phyloP scores from a whole-genome alignment of 768 basidiomycete genomes.

The Phaeotremella skinneri region DNA sequence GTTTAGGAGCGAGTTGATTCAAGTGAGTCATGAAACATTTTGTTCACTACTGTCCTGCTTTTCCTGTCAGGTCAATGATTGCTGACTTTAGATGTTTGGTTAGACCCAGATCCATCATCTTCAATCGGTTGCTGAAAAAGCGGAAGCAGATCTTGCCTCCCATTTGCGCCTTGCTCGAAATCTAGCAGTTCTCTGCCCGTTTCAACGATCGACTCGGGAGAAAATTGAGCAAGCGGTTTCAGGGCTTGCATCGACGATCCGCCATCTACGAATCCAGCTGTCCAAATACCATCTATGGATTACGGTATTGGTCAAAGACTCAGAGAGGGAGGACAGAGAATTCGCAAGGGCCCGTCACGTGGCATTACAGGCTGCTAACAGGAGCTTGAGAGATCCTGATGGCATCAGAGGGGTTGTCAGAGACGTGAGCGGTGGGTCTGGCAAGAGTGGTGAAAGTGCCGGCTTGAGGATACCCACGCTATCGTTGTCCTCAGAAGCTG shows the following conservation, averaged over 20 bases:
- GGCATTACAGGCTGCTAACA: constrained; percentile 71
- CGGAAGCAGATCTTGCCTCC: constrained; percentile 63
- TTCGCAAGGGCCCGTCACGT: constrained; percentile 66
- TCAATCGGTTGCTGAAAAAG: constrained; percentile 59
- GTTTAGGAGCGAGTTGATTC: constrained; percentile 29
- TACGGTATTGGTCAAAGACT: constrained; percentile 69
- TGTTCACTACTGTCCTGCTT: background rate
- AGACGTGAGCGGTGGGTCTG: no score
- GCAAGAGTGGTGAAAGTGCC: background rate
- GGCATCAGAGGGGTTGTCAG: constrained; percentile 9
- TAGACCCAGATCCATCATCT: constrained; percentile 65
- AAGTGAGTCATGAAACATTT: constrained; percentile 30
- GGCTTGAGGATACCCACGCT: constrained; percentile 5
- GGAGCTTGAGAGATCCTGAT: constrained; percentile 57
- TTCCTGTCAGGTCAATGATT: no score
- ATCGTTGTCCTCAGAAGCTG: constrained; percentile 6
- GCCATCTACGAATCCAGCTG: constrained; percentile 67
- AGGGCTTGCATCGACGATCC: constrained; percentile 64
- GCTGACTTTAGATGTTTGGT: no score
- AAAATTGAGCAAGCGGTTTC: constrained; percentile 65
- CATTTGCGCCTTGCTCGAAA: constrained; percentile 75
- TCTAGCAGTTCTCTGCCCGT: constrained; percentile 79
- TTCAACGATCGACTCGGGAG: constrained; percentile 78
- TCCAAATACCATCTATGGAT: constrained; percentile 72
- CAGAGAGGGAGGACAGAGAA: constrained; percentile 65